Evolutionary conservation across 164 flowering plant genomes (phyloP), one percentile per base, ranked within the genome.

Genomic region (Saururus chinensis): DNA sequence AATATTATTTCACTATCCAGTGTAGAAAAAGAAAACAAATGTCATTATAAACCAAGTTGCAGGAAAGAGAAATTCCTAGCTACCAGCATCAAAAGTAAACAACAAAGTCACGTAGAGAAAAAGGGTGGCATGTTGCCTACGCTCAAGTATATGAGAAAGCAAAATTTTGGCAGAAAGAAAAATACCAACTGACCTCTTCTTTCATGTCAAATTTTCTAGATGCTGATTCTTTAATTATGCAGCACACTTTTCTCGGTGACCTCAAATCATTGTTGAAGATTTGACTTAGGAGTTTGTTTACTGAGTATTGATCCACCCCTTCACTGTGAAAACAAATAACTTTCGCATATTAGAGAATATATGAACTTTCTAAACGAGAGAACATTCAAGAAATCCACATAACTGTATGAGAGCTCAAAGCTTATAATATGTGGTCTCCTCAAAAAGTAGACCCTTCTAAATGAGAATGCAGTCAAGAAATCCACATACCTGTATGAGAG

Each of bases 201-300:
- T 90, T 93, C 81, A 93, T 85, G 75, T 93, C 99, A 70, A 83
- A 79, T 74, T 82, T 85, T 57, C 82, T 82, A 45, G 95, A 82
- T 35, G 88, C 84, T 60, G 87, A 70, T 67, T 87, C 97, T 74
- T 80, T 88, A 51, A 82, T 73, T 16, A 93, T 53, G 25, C 96
- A 83, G 76, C 75, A 74, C 57, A 80, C 60, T 71, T 80, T 81
- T 37, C 83, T 85, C 41, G 53, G 64, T 20, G 75, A 67, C 56
- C 25, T 57, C 54, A 13, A 63, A 51, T 55, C 77, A 61, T 59
- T 61, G 45, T 64, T 51, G 63, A 93, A 90, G 64, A 93, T 74
- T 65, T 88, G 85, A 72, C 59, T 35, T 14, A 93, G 87, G 65
- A 93, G 80, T 71, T 76, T 87, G 74, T 78, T 84, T 45, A 93